Evolutionary conservation across 148 eudicot species (phyloP).

Genomic region (Cornus suecica): DNA sequence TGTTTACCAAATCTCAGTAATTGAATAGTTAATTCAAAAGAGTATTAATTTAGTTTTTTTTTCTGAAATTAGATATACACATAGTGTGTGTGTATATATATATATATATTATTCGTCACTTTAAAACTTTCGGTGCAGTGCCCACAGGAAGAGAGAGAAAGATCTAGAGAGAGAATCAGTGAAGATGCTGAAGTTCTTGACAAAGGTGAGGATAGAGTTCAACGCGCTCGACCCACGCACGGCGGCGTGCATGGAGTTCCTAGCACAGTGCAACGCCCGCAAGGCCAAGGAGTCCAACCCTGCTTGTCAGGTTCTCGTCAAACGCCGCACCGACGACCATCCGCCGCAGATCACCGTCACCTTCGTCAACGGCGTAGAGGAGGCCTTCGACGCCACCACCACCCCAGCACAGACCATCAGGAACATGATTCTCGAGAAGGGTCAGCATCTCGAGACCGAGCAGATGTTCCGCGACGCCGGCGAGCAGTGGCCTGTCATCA

Average conservation of each 20-base stretch:
- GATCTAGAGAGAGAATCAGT: background rate
- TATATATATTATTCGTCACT: no score
- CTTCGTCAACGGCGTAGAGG: conserved; percentile 79
- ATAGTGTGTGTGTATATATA: no score
- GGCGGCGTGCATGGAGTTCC: conserved; percentile 71
- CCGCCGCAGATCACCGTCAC: conserved; percentile 86
- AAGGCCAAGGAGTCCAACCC: conserved; percentile 89
- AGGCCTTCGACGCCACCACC: conserved; percentile 71
- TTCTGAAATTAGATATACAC: no score
- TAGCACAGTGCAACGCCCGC: conserved; percentile 79
- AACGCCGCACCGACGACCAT: conserved; percentile 77
- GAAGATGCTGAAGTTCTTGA: conserved; percentile 78
- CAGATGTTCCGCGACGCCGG: conserved; percentile 95
- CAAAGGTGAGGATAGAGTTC: conserved; percentile 83
- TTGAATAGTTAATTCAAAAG: no score
- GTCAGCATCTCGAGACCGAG: conserved; percentile 77
- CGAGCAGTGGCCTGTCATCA: conserved; percentile 80
- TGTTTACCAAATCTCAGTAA: no score
- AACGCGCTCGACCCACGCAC: conserved; percentile 81
- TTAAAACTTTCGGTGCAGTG: no score
- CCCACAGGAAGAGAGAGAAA: no score
- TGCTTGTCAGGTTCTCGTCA: conserved; percentile 57
- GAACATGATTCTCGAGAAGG: conserved; percentile 70
- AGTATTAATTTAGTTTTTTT: no score
- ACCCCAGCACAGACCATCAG: conserved; percentile 77